Percentiles rank a stretch among this genome's conserved stretches.
Evolutionary conservation across 106 monocot species (phyloP).

Genomic region (Phalaenopsis aphrodite): DNA sequence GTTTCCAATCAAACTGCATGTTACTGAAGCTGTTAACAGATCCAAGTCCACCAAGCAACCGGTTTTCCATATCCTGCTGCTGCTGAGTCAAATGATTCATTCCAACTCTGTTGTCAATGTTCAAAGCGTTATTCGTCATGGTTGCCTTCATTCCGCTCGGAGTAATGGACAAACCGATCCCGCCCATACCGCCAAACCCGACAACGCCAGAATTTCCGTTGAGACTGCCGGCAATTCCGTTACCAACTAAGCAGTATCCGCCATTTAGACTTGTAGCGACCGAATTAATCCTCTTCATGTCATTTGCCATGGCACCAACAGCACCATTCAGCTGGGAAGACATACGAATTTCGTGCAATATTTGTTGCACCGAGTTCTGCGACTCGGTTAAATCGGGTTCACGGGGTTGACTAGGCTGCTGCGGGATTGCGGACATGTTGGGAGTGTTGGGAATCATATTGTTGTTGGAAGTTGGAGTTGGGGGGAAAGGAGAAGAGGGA

Average conservation of each 20-base stretch:
- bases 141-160: slow-evolving; percentile 34
- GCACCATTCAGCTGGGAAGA: slow-evolving; percentile 34
- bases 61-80: slow-evolving; percentile 47
- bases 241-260: slow-evolving; percentile 22
- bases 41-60: slow-evolving; percentile 35
- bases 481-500: slow-evolving; percentile 37
- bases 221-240: slow-evolving; percentile 26
- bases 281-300: slow-evolving; percentile 38
- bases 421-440: slow-evolving; percentile 26
- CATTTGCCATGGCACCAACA: slow-evolving; percentile 16
- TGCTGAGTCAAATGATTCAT: slow-evolving; percentile 27
- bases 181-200: slow-evolving; percentile 37
- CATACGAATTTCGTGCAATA: slow-evolving; percentile 60
- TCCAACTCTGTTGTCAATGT: slow-evolving; percentile 25
- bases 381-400: slow-evolving; percentile 34
- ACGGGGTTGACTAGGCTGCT: slow-evolving; percentile 13
- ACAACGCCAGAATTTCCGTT: slow-evolving; percentile 14
- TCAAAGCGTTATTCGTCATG: slow-evolving; percentile 33
- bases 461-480: slow-evolving; percentile 31
- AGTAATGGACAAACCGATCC: slow-evolving; percentile 17
- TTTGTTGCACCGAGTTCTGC: slow-evolving; percentile 54
- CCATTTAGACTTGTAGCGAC: slow-evolving; percentile 18
- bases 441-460: slow-evolving; percentile 9
- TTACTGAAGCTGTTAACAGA: slow-evolving; percentile 58
- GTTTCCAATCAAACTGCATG: slow-evolving; percentile 63